Percentiles rank a stretch among this genome's conserved stretches.
Evolutionary conservation across 139 green algal genomes (phyloP).

Genomic region (Chlamydomonas sp.): DNA sequence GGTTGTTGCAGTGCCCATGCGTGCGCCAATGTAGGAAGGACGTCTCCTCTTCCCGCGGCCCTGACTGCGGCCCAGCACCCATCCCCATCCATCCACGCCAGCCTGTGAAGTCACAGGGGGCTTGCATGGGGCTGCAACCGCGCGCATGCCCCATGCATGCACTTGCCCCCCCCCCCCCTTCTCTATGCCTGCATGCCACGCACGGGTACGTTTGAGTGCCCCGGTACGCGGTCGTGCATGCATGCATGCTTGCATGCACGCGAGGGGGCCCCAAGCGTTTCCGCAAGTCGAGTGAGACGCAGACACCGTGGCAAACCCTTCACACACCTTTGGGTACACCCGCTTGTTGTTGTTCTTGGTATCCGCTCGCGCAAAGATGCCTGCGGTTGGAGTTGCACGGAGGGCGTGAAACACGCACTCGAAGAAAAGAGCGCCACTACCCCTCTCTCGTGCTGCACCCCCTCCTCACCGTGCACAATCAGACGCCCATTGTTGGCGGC

Average conservation of each 20-base stretch:
- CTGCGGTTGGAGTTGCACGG: slow-evolving; percentile 18
- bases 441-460: neutral
- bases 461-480: slow-evolving; percentile 48
- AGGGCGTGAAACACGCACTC: neutral
- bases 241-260: neutral
- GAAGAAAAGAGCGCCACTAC: neutral
- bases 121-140: no score
- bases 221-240: neutral
- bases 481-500: slow-evolving; percentile 44
- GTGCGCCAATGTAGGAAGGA: neutral
- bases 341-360: slow-evolving; percentile 57
- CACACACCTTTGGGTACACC: slow-evolving; percentile 54
- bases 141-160: neutral
- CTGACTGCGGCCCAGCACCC: neutral
- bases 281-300: neutral
- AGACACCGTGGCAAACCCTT: neutral
- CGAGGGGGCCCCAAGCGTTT: neutral
- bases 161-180: neutral
- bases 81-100: neutral
- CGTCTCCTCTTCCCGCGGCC: neutral
- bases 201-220: neutral
- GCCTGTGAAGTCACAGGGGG: no score
- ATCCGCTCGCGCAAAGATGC: slow-evolving; percentile 53
- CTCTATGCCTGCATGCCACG: neutral
- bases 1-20: no score